Conservation (phyloP, 208 protist species). For the Trichomonas tenax region DNA sequence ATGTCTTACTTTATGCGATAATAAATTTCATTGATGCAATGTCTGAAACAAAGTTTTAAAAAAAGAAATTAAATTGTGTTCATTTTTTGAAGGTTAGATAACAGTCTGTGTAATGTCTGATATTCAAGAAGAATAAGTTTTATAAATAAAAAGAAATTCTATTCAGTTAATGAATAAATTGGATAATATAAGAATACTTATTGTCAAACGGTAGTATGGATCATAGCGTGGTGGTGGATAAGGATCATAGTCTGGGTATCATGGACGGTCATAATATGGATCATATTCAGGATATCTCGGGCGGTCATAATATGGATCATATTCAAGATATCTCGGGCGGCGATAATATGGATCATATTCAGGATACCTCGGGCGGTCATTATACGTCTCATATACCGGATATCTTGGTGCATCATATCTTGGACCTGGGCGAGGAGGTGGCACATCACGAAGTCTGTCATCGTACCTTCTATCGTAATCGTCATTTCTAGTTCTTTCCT, state of each 20-base stretch:
- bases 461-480: not conserved
- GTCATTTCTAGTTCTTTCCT: not conserved
- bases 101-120: too few relatives aligned
- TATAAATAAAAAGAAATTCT: too few relatives aligned
- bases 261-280: too few relatives aligned
- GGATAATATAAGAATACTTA: too few relatives aligned
- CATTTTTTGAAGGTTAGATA: too few relatives aligned
- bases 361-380: not conserved
- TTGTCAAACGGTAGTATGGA: too few relatives aligned
- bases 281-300: not conserved
- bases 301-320: not conserved
- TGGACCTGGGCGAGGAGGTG: not conserved
- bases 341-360: not conserved
- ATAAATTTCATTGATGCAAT: too few relatives aligned
- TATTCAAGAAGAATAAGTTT: too few relatives aligned
- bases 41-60: too few relatives aligned
- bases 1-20: too few relatives aligned
- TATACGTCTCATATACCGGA: not conserved
- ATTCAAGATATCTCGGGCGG: not conserved
- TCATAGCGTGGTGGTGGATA: not conserved
- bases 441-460: not conserved
- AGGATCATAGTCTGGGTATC: not conserved
- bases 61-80: too few relatives aligned
- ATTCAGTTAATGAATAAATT: too few relatives aligned
- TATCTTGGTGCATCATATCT: not conserved